Evolutionary conservation across 2,329 filamentous ascomycete genomes (phyloP).

Genomic region (Laburnicola sp.): DNA sequence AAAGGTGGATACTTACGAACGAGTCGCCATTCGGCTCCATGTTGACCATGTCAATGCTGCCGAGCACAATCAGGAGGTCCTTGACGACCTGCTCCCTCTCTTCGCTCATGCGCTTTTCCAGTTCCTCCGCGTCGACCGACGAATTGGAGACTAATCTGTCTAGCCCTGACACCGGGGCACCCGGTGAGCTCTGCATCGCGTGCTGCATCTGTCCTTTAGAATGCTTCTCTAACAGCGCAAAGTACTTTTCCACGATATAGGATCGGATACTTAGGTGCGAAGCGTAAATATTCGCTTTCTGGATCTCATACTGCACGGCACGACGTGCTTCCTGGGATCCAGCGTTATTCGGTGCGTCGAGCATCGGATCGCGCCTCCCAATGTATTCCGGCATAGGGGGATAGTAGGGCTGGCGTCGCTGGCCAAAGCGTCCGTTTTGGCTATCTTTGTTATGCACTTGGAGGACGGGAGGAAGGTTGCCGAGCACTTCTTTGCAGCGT

Average conservation of each 20-base stretch:
- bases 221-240: slow-evolving; percentile 71
- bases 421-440: slow-evolving; percentile 32
- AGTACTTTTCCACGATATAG: slow-evolving; percentile 85
- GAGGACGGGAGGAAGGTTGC: slow-evolving; percentile 70
- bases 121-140: slow-evolving; percentile 45
- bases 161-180: slow-evolving; percentile 30
- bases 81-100: slow-evolving; percentile 83
- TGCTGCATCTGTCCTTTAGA: slow-evolving; percentile 49
- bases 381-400: slow-evolving; percentile 43
- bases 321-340: slow-evolving; percentile 46
- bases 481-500: slow-evolving; percentile 69
- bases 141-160: slow-evolving; percentile 31
- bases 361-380: slow-evolving; percentile 30
- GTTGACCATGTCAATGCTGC: slow-evolving; percentile 78
- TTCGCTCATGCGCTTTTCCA: slow-evolving; percentile 67
- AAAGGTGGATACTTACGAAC: slow-evolving; percentile 56
- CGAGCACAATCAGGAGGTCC: slow-evolving; percentile 73
- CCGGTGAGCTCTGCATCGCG: slow-evolving; percentile 40
- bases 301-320: slow-evolving; percentile 77
- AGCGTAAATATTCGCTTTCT: slow-evolving; percentile 87
- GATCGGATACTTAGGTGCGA: slow-evolving; percentile 80
- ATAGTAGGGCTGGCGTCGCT: slow-evolving; percentile 39
- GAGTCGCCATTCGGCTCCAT: slow-evolving; percentile 73
- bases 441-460: slow-evolving; percentile 55
- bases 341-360: slow-evolving; percentile 26